A percentile compares a stretch with the other conserved stretches of the same genome.
These are phyloP conservation scores for Citrus reticulata DNA, from an alignment of 345 rosid genomes.

Conservation along the genomic window DNA sequence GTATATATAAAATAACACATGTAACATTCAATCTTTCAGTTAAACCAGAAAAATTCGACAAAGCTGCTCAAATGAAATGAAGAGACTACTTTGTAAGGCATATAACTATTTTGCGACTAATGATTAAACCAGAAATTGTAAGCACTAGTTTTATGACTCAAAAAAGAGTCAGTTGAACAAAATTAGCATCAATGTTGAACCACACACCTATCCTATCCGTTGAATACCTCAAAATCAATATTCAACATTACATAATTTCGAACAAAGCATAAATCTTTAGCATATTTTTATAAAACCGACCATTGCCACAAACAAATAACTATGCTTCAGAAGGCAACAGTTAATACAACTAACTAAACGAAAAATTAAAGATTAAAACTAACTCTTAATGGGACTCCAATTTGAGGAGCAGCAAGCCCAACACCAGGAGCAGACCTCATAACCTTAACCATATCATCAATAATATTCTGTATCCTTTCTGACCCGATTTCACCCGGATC, in stretches of 20 bases:
- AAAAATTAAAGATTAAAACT: neutral
- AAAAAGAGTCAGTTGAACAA: neutral
- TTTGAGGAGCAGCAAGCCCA: slow-evolving; percentile 96
- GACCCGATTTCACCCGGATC: slow-evolving; percentile 69
- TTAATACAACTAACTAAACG: neutral
- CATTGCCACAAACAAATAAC: neutral
- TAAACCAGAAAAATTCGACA: neutral
- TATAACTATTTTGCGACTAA: neutral
- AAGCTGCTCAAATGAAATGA: neutral
- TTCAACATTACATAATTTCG: neutral
- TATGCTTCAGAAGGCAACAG: neutral
- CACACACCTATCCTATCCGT: neutral
- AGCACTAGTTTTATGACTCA: neutral
- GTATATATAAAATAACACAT: neutral
- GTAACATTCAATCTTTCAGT: neutral
- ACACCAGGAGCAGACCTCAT: slow-evolving; percentile 91
- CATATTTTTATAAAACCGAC: neutral
- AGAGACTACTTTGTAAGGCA: neutral
- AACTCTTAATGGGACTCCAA: slow-evolving; percentile 77
- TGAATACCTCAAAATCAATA: neutral
- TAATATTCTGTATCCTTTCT: slow-evolving; percentile 81
- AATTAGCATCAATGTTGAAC: neutral
- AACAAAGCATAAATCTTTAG: too few species aligned
- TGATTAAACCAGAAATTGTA: neutral
- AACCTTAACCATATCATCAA: slow-evolving; percentile 70